These are phyloP conservation scores for Puccinia polysora DNA, from an alignment of 1,284 basidiomycete species.

Conservation along the genomic window DNA sequence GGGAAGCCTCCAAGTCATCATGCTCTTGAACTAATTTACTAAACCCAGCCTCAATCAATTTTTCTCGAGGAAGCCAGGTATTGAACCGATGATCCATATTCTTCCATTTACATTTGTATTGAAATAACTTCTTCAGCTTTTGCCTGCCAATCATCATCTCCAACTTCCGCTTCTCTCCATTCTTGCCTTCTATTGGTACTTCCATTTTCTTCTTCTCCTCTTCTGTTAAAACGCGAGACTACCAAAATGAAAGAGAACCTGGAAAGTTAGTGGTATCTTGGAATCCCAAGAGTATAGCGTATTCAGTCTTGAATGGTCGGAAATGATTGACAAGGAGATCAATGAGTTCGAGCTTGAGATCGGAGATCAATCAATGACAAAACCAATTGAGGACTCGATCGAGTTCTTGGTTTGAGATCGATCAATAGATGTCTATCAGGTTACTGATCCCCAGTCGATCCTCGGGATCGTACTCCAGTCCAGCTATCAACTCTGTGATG, in stretches of 20 bases:
- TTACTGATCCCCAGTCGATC: too few species aligned
- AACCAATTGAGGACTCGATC: too few species aligned
- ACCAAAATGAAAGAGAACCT: background rate
- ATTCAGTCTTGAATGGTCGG: too few species aligned
- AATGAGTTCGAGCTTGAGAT: too few species aligned
- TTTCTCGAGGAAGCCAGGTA: slow-evolving; percentile 87
- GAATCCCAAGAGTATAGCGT: too few species aligned
- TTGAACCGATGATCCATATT: slow-evolving; percentile 87
- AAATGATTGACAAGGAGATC: too few species aligned
- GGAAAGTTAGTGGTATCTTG: too few species aligned
- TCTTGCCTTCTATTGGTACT: slow-evolving; percentile 82
- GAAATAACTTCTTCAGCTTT: slow-evolving; percentile 92
- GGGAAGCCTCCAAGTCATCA: slow-evolving; percentile 89
- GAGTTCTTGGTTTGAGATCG: too few species aligned
- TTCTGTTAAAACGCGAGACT: slow-evolving; percentile 77
- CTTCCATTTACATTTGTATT: slow-evolving; percentile 95
- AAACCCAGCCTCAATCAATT: slow-evolving; percentile 82
- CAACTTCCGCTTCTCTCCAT: slow-evolving; percentile 83
- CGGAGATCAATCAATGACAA: too few species aligned
- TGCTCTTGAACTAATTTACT: slow-evolving; percentile 87
- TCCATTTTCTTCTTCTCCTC: slow-evolving; percentile 80
- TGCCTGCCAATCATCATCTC: slow-evolving; percentile 88
- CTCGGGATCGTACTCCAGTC: too few species aligned
- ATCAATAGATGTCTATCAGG: too few species aligned
- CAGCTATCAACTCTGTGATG: too few species aligned